A percentile compares a stretch with the other conserved stretches of the same genome.
These are phyloP conservation scores for Trametes elegans DNA, from an alignment of 768 basidiomycete genomes.

Conservation along the genomic window DNA sequence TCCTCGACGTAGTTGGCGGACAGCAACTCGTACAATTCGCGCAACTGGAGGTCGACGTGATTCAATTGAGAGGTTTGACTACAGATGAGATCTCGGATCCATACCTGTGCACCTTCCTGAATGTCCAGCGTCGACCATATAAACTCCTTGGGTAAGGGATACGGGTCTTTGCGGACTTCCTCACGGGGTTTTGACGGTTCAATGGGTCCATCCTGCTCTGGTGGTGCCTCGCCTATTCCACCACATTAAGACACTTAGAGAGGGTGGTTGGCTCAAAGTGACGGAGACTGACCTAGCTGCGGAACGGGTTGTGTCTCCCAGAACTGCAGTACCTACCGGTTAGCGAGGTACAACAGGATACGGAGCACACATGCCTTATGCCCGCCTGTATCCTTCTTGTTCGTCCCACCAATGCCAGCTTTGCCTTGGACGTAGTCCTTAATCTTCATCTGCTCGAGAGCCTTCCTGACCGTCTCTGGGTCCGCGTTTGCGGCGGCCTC, in stretches of 20 bases:
- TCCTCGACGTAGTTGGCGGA: slow-evolving; percentile 97
- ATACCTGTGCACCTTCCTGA: slow-evolving; percentile 68
- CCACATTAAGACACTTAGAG: neutral
- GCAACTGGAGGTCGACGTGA: slow-evolving; percentile 47
- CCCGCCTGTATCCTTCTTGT: slow-evolving; percentile 79
- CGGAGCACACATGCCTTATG: slow-evolving; percentile 57
- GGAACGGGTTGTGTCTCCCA: slow-evolving; percentile 98
- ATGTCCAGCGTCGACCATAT: slow-evolving; percentile 88
- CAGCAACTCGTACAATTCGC: slow-evolving; percentile 89
- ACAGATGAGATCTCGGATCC: neutral
- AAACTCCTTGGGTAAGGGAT: slow-evolving; percentile 87
- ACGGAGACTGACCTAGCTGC: slow-evolving; percentile 69
- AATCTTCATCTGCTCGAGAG: slow-evolving; percentile 75
- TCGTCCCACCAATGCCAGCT: slow-evolving; percentile 68
- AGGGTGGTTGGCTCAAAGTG: too few relatives aligned
- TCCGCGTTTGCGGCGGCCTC: slow-evolving; percentile 46
- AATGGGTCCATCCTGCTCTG: slow-evolving; percentile 81
- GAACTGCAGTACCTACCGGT: slow-evolving; percentile 53
- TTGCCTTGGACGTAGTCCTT: slow-evolving; percentile 87
- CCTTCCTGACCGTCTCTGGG: slow-evolving; percentile 63
- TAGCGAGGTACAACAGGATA: neutral
- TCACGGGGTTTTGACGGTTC: slow-evolving; percentile 75
- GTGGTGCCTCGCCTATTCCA: slow-evolving; percentile 55
- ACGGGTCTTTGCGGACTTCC: slow-evolving; percentile 86
- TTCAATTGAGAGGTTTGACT: too few relatives aligned